Evolutionary conservation across 345 rosid genomes (phyloP), one percentile per base, ranked within the genome.

Genomic region (Eucalyptus virginea): DNA sequence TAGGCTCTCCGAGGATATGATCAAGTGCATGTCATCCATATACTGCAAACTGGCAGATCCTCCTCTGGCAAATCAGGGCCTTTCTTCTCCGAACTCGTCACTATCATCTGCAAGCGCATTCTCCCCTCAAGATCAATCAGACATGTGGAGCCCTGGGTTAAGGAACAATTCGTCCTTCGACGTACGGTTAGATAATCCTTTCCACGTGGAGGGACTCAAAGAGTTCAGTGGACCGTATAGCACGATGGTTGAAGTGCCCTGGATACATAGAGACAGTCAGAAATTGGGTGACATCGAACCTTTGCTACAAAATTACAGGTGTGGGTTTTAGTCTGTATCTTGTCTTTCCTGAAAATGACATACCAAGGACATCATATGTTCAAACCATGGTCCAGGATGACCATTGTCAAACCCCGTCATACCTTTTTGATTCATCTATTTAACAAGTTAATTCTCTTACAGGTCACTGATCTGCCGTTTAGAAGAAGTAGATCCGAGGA

Each of bases 171-270:
- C 98, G 60, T 94, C 98, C 54, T 96, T 96, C 86, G 99, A 97
- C 87, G 92, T 93, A 87, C 92, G 93, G 67, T 91, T 96, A 88
- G 99, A 98, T 89, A 95, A 96, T 89, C 98, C 99, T 86, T 97
- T 96, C 90, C 98, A 93, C 89, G 95, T 95, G 87, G 99, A 97
- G 90, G 99, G 99, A 89, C 94, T 95, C 51, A 95, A 96, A 58
- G 98, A 98, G 90, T 98, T 97, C 90, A 97, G 99, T 89, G 99
- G 99, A 89, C 98, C 99, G 34, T 97, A 97, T 90, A 94, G 95
- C 93, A 93, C 95, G 81, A 94, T 97, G 96, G 92, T 96, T 88
- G 99, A 98, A 92, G 98, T 98, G 87, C 95, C 95, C 50, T 96
- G 96, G 93, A 96, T 98, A 89, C 93, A 94, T 87, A 94, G 97